phyloP scores from a whole-genome alignment of 129 eudicot genomes.

The Ambrosia artemisiifolia region DNA sequence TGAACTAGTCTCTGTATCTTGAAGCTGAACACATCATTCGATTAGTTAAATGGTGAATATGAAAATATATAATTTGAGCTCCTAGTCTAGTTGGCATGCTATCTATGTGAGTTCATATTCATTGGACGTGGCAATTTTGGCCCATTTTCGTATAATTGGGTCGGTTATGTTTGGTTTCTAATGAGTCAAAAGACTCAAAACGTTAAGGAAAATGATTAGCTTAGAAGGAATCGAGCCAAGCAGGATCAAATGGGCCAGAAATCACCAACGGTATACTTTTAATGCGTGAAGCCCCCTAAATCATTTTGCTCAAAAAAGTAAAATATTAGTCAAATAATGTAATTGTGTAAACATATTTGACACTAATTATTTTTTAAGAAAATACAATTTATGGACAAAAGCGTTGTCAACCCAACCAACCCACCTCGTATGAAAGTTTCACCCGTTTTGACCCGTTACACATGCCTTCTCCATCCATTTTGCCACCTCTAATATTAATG shows the following conservation, averaged over 20 bases:
- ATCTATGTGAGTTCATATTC: slow-evolving; percentile 8
- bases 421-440: not conserved
- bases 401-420: not conserved
- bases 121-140: not conserved
- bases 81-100: not conserved
- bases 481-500: not conserved
- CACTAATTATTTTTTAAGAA: not conserved
- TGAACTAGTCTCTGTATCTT: slow-evolving; percentile 65
- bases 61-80: not conserved
- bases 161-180: not conserved
- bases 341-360: not conserved
- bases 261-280: not conserved
- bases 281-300: not conserved
- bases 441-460: not conserved
- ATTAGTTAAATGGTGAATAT: not conserved
- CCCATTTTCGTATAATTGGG: not conserved
- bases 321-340: not conserved
- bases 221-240: not conserved
- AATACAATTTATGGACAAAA: not conserved
- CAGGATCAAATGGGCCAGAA: not conserved
- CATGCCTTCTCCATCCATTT: not conserved
- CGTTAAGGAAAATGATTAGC: not conserved
- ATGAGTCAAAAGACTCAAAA: not conserved
- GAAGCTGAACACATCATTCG: slow-evolving; percentile 52
- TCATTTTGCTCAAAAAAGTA: not conserved